Percentiles rank a stretch among this genome's conserved stretches.
Evolutionary conservation across 208 protist genomes (phyloP).

Genomic region (Blastocrithidia nonstop): DNA sequence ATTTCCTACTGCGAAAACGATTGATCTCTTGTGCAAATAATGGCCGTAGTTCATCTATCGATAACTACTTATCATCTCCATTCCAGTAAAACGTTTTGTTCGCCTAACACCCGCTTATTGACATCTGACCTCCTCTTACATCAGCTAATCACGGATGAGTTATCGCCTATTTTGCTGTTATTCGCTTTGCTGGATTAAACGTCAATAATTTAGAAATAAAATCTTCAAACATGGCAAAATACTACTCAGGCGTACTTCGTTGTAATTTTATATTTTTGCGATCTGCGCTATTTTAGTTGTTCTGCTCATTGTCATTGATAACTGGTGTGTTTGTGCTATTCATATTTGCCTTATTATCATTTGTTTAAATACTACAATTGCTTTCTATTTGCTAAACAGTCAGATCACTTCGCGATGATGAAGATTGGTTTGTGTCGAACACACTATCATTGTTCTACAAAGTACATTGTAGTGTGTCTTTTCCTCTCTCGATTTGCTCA

Average conservation of each 20-base stretch:
- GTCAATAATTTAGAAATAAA: constrained; percentile 81
- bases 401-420: no score
- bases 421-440: no score
- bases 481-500: no score
- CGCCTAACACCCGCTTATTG: constrained; percentile 25
- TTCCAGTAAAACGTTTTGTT: constrained; percentile 24
- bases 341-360: no score
- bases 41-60: constrained; percentile 23
- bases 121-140: constrained; percentile 17
- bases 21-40: constrained; percentile 52
- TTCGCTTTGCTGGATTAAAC: constrained; percentile 88
- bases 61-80: constrained; percentile 18
- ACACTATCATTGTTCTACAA: no score
- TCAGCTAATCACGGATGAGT: constrained; percentile 56
- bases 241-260: constrained; percentile 10
- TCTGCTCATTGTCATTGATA: constrained; percentile 1
- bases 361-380: no score
- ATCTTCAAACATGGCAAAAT: constrained; percentile 59
- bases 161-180: constrained; percentile 89
- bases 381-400: no score
- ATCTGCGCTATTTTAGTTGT: no score
- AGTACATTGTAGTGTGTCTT: no score
- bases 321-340: not conserved
- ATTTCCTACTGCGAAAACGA: constrained; percentile 11
- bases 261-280: no score